These are phyloP conservation scores for Amaranthus hypochondriacus DNA, from an alignment of 148 eudicot genomes.

Conservation along the genomic window DNA sequence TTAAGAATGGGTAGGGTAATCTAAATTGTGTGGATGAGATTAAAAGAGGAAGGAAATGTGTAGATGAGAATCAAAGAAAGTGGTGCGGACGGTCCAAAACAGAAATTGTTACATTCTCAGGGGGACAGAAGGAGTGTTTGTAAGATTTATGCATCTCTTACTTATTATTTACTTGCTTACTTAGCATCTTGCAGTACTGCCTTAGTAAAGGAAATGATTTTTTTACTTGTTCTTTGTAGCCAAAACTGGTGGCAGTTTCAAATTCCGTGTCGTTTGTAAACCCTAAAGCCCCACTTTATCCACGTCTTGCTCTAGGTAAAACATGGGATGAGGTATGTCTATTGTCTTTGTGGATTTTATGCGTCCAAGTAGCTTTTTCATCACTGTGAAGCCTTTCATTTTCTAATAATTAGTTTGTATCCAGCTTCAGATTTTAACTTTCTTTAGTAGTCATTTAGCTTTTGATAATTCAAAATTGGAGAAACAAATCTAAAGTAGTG, in stretches of 20 bases:
- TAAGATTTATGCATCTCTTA: neutral
- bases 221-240: constrained; percentile 24
- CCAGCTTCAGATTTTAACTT: neutral
- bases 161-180: neutral
- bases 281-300: constrained; percentile 74
- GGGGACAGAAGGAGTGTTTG: too few species aligned
- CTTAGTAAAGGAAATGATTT: neutral
- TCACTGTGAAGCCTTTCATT: neutral
- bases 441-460: neutral
- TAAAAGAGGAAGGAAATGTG: too few species aligned
- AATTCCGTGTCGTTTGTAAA: constrained; percentile 31
- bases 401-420: neutral
- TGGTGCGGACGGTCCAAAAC: too few species aligned
- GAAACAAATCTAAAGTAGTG: too few species aligned
- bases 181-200: neutral
- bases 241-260: constrained; percentile 35
- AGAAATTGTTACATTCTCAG: too few species aligned
- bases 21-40: too few species aligned
- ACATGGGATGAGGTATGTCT: constrained; percentile 70
- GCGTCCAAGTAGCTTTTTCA: neutral
- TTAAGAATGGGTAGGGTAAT: too few species aligned
- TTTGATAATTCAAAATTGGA: neutral
- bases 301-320: constrained; percentile 79
- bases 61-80: too few species aligned
- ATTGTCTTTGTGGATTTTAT: neutral